A percentile compares a stretch with the other conserved stretches of the same genome.
Evolutionary conservation across 768 basidiomycete species (phyloP).

Genomic region (Kwoniella dejecticola): DNA sequence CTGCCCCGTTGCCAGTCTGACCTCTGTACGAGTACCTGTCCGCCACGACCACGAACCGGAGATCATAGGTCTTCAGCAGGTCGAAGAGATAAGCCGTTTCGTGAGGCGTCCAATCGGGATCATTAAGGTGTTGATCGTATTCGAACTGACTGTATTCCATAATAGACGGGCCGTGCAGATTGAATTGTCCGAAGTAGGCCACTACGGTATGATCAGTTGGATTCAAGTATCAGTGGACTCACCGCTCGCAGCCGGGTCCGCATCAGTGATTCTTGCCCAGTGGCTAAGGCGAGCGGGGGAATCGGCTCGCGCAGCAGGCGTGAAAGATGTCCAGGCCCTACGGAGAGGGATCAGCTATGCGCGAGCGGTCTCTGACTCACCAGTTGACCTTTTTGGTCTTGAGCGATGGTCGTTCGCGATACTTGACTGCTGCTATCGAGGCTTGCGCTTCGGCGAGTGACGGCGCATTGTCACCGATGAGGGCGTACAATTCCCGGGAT

Average conservation of each 20-base stretch:
- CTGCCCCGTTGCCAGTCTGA: conserved; percentile 14
- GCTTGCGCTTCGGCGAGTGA: conserved; percentile 63
- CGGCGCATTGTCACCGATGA: conserved; percentile 92
- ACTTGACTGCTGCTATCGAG: conserved; percentile 42
- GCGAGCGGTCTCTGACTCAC: conserved; percentile 57
- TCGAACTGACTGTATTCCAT: conserved; percentile 72
- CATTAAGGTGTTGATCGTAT: conserved; percentile 78
- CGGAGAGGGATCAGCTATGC: background rate
- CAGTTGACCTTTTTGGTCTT: conserved; percentile 71
- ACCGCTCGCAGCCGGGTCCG: conserved; percentile 20
- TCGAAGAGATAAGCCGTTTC: conserved; percentile 91
- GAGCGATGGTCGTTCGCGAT: conserved; percentile 82
- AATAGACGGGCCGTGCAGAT: conserved; percentile 62
- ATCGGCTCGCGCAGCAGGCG: conserved; percentile 57
- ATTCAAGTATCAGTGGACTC: background rate
- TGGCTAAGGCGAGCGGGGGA: conserved; percentile 74
- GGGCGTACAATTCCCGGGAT: conserved; percentile 84
- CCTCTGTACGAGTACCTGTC: conserved; percentile 78
- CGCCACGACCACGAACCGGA: conserved; percentile 82
- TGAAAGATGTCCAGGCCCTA: conserved; percentile 77
- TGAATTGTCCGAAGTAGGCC: conserved; percentile 80
- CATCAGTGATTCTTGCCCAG: conserved; percentile 61
- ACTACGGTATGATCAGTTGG: conserved; percentile 16
- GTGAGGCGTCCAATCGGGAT: conserved; percentile 83
- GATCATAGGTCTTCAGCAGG: conserved; percentile 77